Percentiles rank a stretch among this genome's conserved stretches.
phyloP scores from a whole-genome alignment of 2,329 filamentous ascomycete genomes.

The Penicillium sp. region DNA sequence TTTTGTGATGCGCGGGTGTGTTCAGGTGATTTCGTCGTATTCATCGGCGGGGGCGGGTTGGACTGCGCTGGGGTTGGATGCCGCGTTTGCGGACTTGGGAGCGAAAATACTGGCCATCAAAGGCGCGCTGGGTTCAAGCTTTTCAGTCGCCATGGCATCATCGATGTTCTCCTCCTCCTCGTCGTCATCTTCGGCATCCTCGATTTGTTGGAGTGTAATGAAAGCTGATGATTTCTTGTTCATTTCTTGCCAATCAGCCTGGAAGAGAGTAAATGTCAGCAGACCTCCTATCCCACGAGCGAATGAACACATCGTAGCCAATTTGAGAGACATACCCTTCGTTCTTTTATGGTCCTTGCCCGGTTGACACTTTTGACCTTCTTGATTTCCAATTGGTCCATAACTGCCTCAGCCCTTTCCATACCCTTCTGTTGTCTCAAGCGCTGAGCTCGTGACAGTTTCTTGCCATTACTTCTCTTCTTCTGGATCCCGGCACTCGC shows the following conservation, averaged over 20 bases:
- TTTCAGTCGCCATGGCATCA: slow-evolving; percentile 36
- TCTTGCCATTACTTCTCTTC: slow-evolving; percentile 48
- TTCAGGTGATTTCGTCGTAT: slow-evolving; percentile 49
- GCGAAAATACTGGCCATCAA: slow-evolving; percentile 18
- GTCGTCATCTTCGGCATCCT: slow-evolving; percentile 51
- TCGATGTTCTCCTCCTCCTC: slow-evolving; percentile 42
- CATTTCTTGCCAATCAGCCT: slow-evolving; percentile 46
- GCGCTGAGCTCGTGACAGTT: slow-evolving; percentile 55
- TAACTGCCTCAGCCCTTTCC: slow-evolving; percentile 56
- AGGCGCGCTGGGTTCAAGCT: slow-evolving; percentile 20
- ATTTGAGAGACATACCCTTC: slow-evolving; percentile 41
- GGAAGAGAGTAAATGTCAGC: slow-evolving; percentile 19
- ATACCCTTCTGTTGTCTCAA: slow-evolving; percentile 56
- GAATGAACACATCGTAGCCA: not conserved
- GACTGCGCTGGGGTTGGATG: slow-evolving; percentile 25
- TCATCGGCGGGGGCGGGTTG: slow-evolving; percentile 36
- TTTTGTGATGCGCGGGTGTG: slow-evolving; percentile 1
- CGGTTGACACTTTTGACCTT: slow-evolving; percentile 54
- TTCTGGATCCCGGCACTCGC: slow-evolving; percentile 55
- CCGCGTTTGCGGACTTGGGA: not conserved
- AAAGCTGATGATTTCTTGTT: slow-evolving; percentile 38
- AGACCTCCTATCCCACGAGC: not conserved
- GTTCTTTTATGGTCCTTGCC: slow-evolving; percentile 51
- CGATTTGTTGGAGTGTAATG: slow-evolving; percentile 47
- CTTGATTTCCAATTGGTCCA: slow-evolving; percentile 59